A percentile compares a stretch with the other conserved stretches of the same genome.
These are phyloP conservation scores for Vickermania spadyakhi DNA, from an alignment of 208 protist genomes.

Conservation along the genomic window DNA sequence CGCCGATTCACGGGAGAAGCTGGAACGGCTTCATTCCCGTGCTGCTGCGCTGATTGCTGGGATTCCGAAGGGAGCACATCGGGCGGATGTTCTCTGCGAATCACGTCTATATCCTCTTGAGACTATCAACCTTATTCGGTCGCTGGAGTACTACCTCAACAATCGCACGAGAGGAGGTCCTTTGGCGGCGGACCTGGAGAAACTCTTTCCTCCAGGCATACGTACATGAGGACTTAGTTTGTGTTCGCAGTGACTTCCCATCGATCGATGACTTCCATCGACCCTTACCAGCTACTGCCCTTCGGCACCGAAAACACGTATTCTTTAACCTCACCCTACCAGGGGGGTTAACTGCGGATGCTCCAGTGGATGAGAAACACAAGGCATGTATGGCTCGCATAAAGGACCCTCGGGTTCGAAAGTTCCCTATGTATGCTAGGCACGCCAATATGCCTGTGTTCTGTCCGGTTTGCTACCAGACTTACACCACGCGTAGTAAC, in stretches of 20 bases:
- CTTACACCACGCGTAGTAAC: too few relatives aligned
- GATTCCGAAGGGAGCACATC: background rate
- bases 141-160: background rate
- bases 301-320: background rate
- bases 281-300: background rate
- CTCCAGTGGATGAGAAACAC: background rate
- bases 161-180: background rate
- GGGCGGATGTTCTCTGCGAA: background rate
- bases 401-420: too few relatives aligned
- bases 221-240: background rate
- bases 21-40: background rate
- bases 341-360: background rate
- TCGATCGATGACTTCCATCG: background rate
- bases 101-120: background rate
- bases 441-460: too few relatives aligned
- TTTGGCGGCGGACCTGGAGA: background rate
- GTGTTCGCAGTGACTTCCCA: background rate
- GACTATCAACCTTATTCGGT: background rate
- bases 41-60: background rate
- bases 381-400: background rate
- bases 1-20: background rate
- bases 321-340: background rate
- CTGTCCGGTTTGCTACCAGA: background rate
- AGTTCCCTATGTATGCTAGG: too few relatives aligned
- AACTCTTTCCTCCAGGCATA: background rate